Evolutionary conservation across 495 filamentous ascomycete genomes (phyloP), one percentile per base, ranked within the genome.

Genomic region (Penicillium psychrofluorescens): DNA sequence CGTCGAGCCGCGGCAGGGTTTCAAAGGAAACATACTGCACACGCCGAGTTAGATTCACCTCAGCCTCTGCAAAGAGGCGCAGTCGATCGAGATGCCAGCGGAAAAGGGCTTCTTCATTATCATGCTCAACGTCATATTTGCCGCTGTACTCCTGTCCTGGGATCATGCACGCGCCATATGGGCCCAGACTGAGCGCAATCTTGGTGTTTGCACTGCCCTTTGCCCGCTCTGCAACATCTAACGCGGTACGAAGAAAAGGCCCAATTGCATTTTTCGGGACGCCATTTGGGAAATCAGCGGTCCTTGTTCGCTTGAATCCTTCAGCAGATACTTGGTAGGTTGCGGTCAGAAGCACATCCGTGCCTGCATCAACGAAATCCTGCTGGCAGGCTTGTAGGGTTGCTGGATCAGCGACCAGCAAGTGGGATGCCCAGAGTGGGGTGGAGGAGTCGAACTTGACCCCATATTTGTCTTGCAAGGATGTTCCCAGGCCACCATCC

Each of bases 401-500:
- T 11, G 59, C 42, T 8, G 69, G 72, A 41, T 63, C 59, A 35
- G 62, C 57, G 41, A 84, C 45, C 9, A 86, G 70, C 13, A 83
- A 66, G 47, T 85, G 74, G 0, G 79, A 79, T 4, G 82, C 80
- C 82, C 82, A 86, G 27, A 85, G 67, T 1, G 81, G 81, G 1
- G 68, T 80, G 22, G 32, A 51, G n/a, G 50, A 40, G 31, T 66
- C 56, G 57, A 81, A 81, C 32, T 49, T 61, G 41, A 69, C 58
- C 29, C 59, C 51, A 50, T 79, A 73, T 11, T 68, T 61, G 13
- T 77, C 73, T 56, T 80, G 71, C 10, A 86, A 78, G 11, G 80
- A 75, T 14, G 82, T 84, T 12, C 82, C 81, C 0, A 86, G 70
- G 9, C 81, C 82, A 31, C 81, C 82, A 50, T 85, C 82, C 15